Base-by-base conservation (phyloP, 345 rosid genomes). In the Eucalyptus victrix region DNA sequence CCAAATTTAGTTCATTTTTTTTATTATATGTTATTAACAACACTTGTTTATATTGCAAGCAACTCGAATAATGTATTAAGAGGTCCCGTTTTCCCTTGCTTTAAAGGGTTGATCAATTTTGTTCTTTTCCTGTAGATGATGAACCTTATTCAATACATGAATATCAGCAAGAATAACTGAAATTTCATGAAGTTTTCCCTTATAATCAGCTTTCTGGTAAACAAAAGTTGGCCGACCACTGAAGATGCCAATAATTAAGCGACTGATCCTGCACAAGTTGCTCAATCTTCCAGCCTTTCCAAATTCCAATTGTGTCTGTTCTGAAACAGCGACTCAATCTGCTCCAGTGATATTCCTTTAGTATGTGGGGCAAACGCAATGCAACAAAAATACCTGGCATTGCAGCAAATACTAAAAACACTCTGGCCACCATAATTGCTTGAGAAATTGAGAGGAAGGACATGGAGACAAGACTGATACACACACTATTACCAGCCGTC, bases 311-410 rank as follows among this genome's bases (percentile, higher is more conserved):
- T 2, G 11, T 24, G 14, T 72, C 81, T 19, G 28, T 72, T 72
- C 45, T 34, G 91, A 90, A 94, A 95, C 50, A 94, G 49, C 89
- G 53, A 86, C 89, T 94, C 95, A 19, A 96, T 94, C 90, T 96
- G 91, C 91, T 96, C 97, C 91, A 95, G 54, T 1, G 97, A 93
- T 89, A 93, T 96, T 50, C 96, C 97, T 91, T 92, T 94, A 24
- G 95, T 94, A 90, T 95, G 95, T 1, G 93, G 96, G 51, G 42
- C 95, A 91, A 80, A 92, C 87, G 5, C 40, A 37, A 83, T 92
- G 91, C 28, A 30, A 96, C 95, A 65, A 94, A 96, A 18, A 86
- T 90, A 67, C 92, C 94, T 19, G 96, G 91, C 45, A 91, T 87
- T 58, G 87, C 47, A 37, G 92, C 89, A 50, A 95, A 94, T 23